Conservation (phyloP, 495 filamentous ascomycete genomes). For the Aspergillus nanangensis region DNA sequence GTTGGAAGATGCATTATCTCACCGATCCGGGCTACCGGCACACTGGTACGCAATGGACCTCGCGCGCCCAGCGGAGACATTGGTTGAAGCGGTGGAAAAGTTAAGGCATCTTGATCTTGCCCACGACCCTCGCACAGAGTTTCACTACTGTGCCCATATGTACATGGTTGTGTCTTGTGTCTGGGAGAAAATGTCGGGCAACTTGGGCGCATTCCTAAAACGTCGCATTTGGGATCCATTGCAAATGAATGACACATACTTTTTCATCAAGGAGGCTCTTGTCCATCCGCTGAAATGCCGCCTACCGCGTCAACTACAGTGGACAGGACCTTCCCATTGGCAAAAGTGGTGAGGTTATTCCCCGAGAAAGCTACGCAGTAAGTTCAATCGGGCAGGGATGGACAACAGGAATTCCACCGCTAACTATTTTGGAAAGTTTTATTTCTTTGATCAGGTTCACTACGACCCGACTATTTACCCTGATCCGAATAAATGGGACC, state of each 20-base stretch:
- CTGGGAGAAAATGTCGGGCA: constrained; percentile 33
- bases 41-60: constrained; percentile 17
- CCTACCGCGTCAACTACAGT: too few species aligned
- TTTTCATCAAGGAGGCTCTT: constrained; percentile 25
- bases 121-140: constrained; percentile 28
- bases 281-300: too few species aligned
- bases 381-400: too few species aligned
- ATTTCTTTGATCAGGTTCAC: too few species aligned
- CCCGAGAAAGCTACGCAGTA: too few species aligned
- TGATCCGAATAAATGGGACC: too few species aligned
- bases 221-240: constrained; percentile 45
- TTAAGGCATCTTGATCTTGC: constrained; percentile 36
- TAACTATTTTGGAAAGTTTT: too few species aligned
- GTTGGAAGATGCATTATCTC: constrained; percentile 47
- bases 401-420: too few species aligned
- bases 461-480: too few species aligned
- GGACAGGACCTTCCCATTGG: too few species aligned
- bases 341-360: too few species aligned
- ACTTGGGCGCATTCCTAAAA: constrained; percentile 34
- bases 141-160: constrained; percentile 49
- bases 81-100: constrained; percentile 21
- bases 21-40: constrained; percentile 43
- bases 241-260: constrained; percentile 36
- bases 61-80: constrained; percentile 1
- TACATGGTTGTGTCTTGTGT: constrained; percentile 40